phyloP scores from a whole-genome alignment of 2,329 filamentous ascomycete genomes.

The Penicillium sp. region DNA sequence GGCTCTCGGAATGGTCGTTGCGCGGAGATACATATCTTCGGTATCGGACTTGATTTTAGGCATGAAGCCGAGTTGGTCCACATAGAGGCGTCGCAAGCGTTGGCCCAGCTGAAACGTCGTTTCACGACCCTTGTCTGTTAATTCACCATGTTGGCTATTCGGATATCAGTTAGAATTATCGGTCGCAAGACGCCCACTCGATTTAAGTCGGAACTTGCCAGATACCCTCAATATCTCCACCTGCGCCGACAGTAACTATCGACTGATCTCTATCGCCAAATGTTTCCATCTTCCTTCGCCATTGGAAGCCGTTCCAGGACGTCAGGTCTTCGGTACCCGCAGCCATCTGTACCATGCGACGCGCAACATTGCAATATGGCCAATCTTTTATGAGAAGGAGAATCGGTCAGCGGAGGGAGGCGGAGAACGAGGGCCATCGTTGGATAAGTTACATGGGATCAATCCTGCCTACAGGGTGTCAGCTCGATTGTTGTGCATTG shows the following conservation, averaged over 20 bases:
- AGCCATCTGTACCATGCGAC: constrained; percentile 69
- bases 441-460: constrained; percentile 47
- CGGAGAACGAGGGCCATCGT: background rate
- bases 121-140: constrained; percentile 75
- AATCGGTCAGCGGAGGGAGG: constrained; percentile 6
- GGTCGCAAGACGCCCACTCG: background rate
- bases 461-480: constrained; percentile 51
- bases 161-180: constrained; percentile 20
- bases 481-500: constrained; percentile 23
- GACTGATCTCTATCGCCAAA: constrained; percentile 75
- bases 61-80: constrained; percentile 75
- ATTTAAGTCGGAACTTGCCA: constrained; percentile 64
- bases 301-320: constrained; percentile 64
- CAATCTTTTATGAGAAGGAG: constrained; percentile 59
- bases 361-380: constrained; percentile 86
- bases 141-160: constrained; percentile 61
- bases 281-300: constrained; percentile 77
- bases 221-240: constrained; percentile 74
- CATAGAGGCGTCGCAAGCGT: constrained; percentile 72
- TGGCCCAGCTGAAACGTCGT: constrained; percentile 72
- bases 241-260: constrained; percentile 69
- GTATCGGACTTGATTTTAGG: constrained; percentile 61
- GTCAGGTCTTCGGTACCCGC: constrained; percentile 58
- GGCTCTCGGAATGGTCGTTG: constrained; percentile 75
- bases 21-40: constrained; percentile 72